phyloP scores from a whole-genome alignment of 2,329 filamentous ascomycete species.

The Xylariaceae sp. region DNA sequence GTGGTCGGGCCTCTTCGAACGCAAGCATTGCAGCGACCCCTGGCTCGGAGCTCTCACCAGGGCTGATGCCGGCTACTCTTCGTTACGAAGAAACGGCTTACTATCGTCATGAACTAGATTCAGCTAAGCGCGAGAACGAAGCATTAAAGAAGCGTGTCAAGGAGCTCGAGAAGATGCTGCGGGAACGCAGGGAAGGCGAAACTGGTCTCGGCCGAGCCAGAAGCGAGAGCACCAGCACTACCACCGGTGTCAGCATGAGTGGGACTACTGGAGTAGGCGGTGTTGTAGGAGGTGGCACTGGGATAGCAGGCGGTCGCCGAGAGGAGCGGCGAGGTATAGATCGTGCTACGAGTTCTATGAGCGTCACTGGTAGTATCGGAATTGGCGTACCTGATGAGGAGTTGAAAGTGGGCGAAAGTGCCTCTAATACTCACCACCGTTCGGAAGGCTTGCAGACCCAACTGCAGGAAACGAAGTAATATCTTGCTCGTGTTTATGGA shows the following conservation, averaged over 20 bases:
- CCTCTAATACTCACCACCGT: slow-evolving; percentile 55
- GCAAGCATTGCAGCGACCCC: slow-evolving; percentile 51
- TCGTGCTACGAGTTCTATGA: slow-evolving; percentile 54
- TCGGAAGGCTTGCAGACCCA: background rate
- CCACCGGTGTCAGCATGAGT: slow-evolving; percentile 55
- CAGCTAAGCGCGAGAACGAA: slow-evolving; percentile 69
- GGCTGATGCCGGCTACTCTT: slow-evolving; percentile 61
- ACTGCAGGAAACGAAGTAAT: slow-evolving; percentile 3
- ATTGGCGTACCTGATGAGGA: slow-evolving; percentile 67
- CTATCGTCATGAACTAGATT: slow-evolving; percentile 66
- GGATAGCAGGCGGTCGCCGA: slow-evolving; percentile 55
- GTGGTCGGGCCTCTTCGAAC: slow-evolving; percentile 45
- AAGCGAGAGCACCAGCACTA: slow-evolving; percentile 62
- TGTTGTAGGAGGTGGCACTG: slow-evolving; percentile 45
- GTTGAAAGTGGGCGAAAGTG: slow-evolving; percentile 67
- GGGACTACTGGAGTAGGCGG: slow-evolving; percentile 39
- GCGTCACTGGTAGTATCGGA: slow-evolving; percentile 52
- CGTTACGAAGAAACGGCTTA: slow-evolving; percentile 69
- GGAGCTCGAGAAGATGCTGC: slow-evolving; percentile 65
- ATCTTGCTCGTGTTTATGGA: background rate
- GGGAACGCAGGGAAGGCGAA: slow-evolving; percentile 56
- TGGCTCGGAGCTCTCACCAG: slow-evolving; percentile 57
- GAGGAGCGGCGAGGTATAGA: slow-evolving; percentile 46
- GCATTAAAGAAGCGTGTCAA: slow-evolving; percentile 64
- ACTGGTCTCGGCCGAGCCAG: slow-evolving; percentile 37